Evolutionary conservation across 2,329 filamentous ascomycete genomes (phyloP).

Genomic region (Trichoderma sp.): DNA sequence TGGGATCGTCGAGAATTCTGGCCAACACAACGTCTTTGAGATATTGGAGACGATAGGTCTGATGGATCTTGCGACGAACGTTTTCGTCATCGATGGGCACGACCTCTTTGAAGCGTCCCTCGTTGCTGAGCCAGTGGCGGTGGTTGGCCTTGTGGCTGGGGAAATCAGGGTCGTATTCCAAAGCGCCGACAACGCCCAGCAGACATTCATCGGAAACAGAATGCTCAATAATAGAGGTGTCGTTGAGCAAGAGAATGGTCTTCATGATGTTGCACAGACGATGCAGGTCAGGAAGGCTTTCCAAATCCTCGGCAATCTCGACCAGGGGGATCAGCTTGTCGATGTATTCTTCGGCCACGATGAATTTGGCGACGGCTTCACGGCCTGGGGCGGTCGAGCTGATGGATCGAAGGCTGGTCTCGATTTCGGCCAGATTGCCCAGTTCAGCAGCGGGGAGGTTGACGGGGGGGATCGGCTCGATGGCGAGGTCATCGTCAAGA

Average conservation of each 20-base stretch:
- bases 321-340: slow-evolving; percentile 83
- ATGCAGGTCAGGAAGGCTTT: slow-evolving; percentile 84
- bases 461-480: slow-evolving; percentile 71
- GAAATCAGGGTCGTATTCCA: slow-evolving; percentile 98
- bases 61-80: slow-evolving; percentile 89
- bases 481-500: slow-evolving; percentile 79
- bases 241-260: slow-evolving; percentile 89
- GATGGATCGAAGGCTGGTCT: slow-evolving; percentile 77
- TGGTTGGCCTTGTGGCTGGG: slow-evolving; percentile 97
- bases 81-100: slow-evolving; percentile 83
- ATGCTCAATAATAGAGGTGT: slow-evolving; percentile 90
- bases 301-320: slow-evolving; percentile 84
- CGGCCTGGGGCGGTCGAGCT: slow-evolving; percentile 74
- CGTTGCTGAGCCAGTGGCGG: slow-evolving; percentile 84
- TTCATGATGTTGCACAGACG: slow-evolving; percentile 98
- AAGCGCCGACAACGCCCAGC: slow-evolving; percentile 86
- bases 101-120: slow-evolving; percentile 93
- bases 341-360: slow-evolving; percentile 85
- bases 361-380: slow-evolving; percentile 83
- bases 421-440: slow-evolving; percentile 81
- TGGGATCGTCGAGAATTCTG: slow-evolving; percentile 93
- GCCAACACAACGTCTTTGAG: slow-evolving; percentile 98
- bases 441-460: slow-evolving; percentile 78
- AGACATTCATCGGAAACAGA: slow-evolving; percentile 89
- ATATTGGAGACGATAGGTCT: slow-evolving; percentile 94